phyloP scores from a whole-genome alignment of 129 eudicot genomes.

The Saposhnikovia divaricata region DNA sequence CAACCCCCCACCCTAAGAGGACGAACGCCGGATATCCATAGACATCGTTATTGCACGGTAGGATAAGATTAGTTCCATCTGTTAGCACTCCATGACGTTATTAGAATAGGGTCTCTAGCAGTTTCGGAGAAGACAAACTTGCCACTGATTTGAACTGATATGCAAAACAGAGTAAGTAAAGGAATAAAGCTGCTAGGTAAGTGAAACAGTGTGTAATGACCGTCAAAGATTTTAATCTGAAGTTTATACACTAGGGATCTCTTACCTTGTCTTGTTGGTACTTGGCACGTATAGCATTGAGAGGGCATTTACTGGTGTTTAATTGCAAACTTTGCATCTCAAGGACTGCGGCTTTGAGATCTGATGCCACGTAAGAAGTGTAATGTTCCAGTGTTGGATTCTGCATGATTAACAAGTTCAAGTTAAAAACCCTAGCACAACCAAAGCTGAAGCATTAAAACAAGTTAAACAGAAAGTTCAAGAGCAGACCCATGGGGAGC shows the following conservation, averaged over 20 bases:
- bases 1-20: background rate
- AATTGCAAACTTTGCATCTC: conserved; percentile 44
- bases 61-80: conserved; percentile 8
- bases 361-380: conserved; percentile 41
- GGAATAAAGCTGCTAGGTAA: background rate
- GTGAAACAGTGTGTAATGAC: background rate
- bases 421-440: background rate
- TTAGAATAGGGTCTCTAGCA: conserved; percentile 34
- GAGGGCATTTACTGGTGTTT: conserved; percentile 3
- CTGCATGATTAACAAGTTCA: conserved; percentile 29
- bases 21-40: background rate
- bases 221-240: background rate
- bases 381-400: conserved; percentile 57
- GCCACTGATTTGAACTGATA: conserved; percentile 28
- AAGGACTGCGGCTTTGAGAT: conserved; percentile 44
- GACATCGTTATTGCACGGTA: background rate
- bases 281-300: conserved; percentile 53
- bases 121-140: conserved; percentile 37
- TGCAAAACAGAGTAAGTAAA: background rate
- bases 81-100: conserved; percentile 11
- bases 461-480: background rate
- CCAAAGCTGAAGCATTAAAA: background rate
- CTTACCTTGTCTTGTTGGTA: conserved; percentile 63
- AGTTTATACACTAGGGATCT: background rate
- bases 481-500: conserved; percentile 59